Evolutionary conservation across 2,329 filamentous ascomycete species (phyloP), one percentile per base, ranked within the genome.

Genomic region (Phaeomoniella chlamydospora): DNA sequence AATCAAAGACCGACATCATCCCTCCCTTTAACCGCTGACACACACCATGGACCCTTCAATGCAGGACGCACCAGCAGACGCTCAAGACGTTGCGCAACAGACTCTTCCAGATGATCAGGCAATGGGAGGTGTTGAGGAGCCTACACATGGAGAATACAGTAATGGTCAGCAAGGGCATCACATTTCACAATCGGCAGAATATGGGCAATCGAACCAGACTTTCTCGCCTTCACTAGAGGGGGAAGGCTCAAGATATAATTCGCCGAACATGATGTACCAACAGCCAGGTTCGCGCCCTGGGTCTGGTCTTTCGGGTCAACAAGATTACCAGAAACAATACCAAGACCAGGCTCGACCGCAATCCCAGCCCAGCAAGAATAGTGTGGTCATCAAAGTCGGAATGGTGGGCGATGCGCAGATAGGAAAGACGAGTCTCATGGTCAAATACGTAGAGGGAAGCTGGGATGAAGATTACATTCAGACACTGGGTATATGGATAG

Each of bases 381-480:
- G 72, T 50, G 90, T 98, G 26, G 90, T 98, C 39, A 96, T 98
- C 69, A 98, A 98, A 63, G 90, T 98, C 35, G 90, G 90, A 53
- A 98, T 98, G 90, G 90, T 98, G 32, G 90, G 90, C 33, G 90
- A 98, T 63, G 90, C 90, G 39, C 90, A 98, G 61, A 98, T 98
- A 49, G 90, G 90, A 54, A 98, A 98, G 72, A 98, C 90, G 13
- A 94, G 87, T 45, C 64, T 98, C 55, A 98, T 98, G 90, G 90
- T 98, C 53, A 98, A 98, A 60, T 98, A 98, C 54, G 90, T 98
- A 38, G 90, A 98, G 63, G 90, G 90, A 41, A 94, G 87, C 61
- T 98, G 90, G 86, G 90, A 98, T 58, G 90, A 98, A 63, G 90
- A 98, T 58, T 98, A 98, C 60, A 98, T 98, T 52, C 90, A 98